Base-by-base conservation (phyloP, 441 rosid species). In the Biscutella laevigata region DNA sequence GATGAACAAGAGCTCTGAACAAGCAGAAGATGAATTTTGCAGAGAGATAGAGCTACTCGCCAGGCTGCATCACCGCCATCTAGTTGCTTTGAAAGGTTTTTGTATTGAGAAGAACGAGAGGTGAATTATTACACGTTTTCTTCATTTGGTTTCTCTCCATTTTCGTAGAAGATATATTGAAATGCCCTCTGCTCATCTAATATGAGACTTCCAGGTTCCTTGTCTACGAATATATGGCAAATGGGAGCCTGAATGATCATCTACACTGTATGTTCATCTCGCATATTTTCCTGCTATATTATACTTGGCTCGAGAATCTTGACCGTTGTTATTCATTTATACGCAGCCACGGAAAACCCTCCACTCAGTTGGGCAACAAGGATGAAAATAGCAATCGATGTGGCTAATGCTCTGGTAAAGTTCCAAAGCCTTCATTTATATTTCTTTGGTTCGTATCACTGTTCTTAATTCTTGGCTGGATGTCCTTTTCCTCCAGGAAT, bases 11-110 rank as follows among this genome's bases (percentile, higher is more conserved):
- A 73, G 74, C 46, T 82, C 84, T 15, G 87, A 79, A 73, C 96
- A 88, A 75, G 89, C 76, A 13, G 94, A 85, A 45, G 80, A 68
- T 48, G 96, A 85, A 24, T 85, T 91, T 76, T 83, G 86, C 71
- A 72, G 84, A 74, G 98, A 91, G 76, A 85, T 88, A 30, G 95
- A 91, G 73, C 96, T 91, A 61, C 88, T 91, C 29, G 88, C 95
- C 36, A 80, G 86, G 68, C 76, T 91, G 59, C 98, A 91, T 71
- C 98, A 91, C 57, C 98, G 96, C 34, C 96, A 91, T 75, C 87
- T 91, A 28, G 96, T 85, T 58, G 67, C 96, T 71, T 79, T 91
- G 26, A 80, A 73, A 77, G 98, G 98, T 28, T 91, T 91, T 64
- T 88, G 94, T 74, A 67, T 63, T 29, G 73, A 78, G 55, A 91